These are phyloP conservation scores for Coemansia sp. DNA, from an alignment of 371 early-diverging fungal genomes.

Conservation along the genomic window DNA sequence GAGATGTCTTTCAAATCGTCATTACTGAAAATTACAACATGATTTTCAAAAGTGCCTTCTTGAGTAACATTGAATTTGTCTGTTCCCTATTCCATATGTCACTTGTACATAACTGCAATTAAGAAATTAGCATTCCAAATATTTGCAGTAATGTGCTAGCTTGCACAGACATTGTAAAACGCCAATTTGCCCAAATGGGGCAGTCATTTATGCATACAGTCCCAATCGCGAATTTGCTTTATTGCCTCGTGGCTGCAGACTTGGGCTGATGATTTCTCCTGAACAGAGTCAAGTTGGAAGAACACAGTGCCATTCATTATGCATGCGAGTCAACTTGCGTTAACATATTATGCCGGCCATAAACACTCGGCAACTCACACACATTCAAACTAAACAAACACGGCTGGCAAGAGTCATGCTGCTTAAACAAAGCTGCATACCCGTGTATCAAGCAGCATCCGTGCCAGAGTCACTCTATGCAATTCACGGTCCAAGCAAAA, in stretches of 20 bases:
- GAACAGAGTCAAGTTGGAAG: constrained; percentile 1
- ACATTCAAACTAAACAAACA: neutral
- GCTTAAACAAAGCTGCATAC: neutral
- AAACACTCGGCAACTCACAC: neutral
- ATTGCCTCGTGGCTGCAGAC: neutral
- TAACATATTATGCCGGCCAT: neutral
- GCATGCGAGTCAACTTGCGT: constrained; percentile 6
- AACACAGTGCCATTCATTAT: constrained; percentile 1
- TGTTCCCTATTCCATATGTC: neutral
- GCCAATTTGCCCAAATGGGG: neutral
- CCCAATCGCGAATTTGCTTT: constrained; percentile 1
- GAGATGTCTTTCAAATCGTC: neutral
- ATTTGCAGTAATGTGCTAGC: neutral
- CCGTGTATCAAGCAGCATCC: neutral
- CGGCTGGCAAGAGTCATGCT: neutral
- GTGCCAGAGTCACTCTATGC: neutral
- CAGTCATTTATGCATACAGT: constrained; percentile 1
- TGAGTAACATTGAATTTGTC: neutral
- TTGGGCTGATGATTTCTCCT: neutral
- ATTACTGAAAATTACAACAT: neutral
- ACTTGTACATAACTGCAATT: neutral
- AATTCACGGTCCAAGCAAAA: neutral
- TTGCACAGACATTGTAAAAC: neutral
- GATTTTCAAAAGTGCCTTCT: neutral
- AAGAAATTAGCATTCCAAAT: too few species aligned